Evolutionary conservation across 106 monocot species (phyloP), one percentile per base, ranked within the genome.

Genomic region (Dioscorea zingiberensis): DNA sequence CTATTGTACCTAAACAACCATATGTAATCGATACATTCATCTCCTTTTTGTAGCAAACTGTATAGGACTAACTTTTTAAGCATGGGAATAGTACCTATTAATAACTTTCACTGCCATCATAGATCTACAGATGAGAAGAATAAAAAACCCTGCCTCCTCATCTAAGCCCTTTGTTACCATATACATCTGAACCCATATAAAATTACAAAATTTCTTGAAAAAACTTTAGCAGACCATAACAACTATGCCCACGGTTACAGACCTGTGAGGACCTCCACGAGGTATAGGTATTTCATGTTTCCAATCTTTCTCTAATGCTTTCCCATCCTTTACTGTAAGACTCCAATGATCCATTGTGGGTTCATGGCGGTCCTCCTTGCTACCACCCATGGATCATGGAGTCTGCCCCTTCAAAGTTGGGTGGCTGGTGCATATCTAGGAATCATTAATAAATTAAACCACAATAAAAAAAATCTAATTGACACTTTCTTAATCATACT

Each of bases 341-440:
- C 93, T 94, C 93, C 93, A 94, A 62, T 94, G 93, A 46, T 94
- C 89, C 46, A 86, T 56, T 22, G 73, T 86, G 46, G 89, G 89
- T 57, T 89, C 83, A 79, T 94, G 74, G 0, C 89, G 80, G 44
- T 94, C 89, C 79, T 93, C 89, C 67, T 89, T 86, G 68, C 89
- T 84, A 13, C 93, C 93, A 59, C 93, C 89, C 93, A 94, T 94
- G 24, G 89, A n/a, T n/a, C 93, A 89, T 94, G 93, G 11, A 94
- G 78, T 46, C 86, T 78, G 30, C 93, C 86, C 60, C 94, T 78
- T 89, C 94, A 94, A 58, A 89, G 81, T 76, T 94, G 93, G 54
- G 94, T 94, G 11, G 94, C 89, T 15, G 89, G 89, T 16, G 85
- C 85, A 79, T 93, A 93, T 64, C 93, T 93, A 47, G 68, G 75